A percentile compares a stretch with the other conserved stretches of the same genome.
These are phyloP conservation scores for Macadamia tetraphylla DNA, from an alignment of 164 flowering plant genomes.

Conservation along the genomic window DNA sequence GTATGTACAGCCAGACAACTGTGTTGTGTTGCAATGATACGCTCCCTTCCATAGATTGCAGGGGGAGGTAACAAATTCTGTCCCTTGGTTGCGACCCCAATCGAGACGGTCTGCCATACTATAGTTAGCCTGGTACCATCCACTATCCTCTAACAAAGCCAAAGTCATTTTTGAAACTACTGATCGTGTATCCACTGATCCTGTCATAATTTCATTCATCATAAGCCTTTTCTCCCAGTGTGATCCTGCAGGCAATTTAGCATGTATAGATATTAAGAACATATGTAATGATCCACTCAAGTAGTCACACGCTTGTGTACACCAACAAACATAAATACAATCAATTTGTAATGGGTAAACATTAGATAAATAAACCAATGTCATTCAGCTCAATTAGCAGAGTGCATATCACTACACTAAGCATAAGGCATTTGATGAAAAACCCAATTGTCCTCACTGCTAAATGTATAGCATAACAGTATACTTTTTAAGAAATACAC, in stretches of 20 bases:
- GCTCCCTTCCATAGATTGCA: slow-evolving; percentile 99
- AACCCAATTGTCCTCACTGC: too few relatives aligned
- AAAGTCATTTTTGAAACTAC: slow-evolving; percentile 97
- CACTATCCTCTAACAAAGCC: slow-evolving; percentile 96
- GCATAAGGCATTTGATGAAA: too few relatives aligned
- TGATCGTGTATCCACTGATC: slow-evolving; percentile 98
- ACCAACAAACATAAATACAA: too few relatives aligned
- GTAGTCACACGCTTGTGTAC: too few relatives aligned
- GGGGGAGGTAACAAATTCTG: slow-evolving; percentile 82
- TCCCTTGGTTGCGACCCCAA: slow-evolving; percentile 97
- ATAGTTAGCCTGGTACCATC: slow-evolving; percentile 97
- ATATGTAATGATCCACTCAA: neutral
- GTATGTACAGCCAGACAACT: slow-evolving; percentile 92
- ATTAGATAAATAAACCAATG: too few relatives aligned
- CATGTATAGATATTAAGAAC: neutral
- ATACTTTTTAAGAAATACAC: too few relatives aligned
- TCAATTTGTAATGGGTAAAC: too few relatives aligned
- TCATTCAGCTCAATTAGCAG: too few relatives aligned
- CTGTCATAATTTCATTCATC: slow-evolving; percentile 99
- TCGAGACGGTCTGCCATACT: slow-evolving; percentile 94
- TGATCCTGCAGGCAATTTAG: slow-evolving; percentile 55
- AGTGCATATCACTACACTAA: too few relatives aligned
- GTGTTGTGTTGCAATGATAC: slow-evolving; percentile 96
- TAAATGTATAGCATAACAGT: too few relatives aligned
- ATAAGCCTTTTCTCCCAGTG: slow-evolving; percentile 99